Base-by-base conservation (phyloP, 495 filamentous ascomycete genomes). In the Trichoderma reesei region DNA sequence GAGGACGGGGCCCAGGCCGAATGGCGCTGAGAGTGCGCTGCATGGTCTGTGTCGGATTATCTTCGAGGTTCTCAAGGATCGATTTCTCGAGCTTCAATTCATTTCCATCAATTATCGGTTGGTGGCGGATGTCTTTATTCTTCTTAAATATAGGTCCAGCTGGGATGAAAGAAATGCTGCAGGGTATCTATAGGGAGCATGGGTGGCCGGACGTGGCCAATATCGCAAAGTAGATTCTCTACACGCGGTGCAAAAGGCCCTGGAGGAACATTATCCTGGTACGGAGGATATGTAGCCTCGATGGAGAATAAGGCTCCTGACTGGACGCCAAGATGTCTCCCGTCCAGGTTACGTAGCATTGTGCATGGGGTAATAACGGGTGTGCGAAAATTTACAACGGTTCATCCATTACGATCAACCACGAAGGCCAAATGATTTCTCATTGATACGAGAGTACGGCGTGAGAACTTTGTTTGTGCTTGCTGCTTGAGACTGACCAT, bases 171-270 rank as follows among this genome's bases (percentile, higher is more conserved):
- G 33, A 51, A 34, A 59, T 37, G 59, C 13, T 62, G 36, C 65
- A 63, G 62, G 34, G 39, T 5, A 69, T 71, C 18, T 68, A 68
- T 16, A 62, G 60, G 5, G 59, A 67, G 26, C 65, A 70, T 14
- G 68, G 65, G 18, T 68, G 67, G 68, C 67, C 68, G n/a, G 62
- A 67, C 20, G 4, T 66, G 10, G 65, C 59, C 18, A 39, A 9
- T 70, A 70, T 41, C 68, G 39, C 39, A 70, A 68, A 67, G 26
- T 33, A 31, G 61, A 67, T 11, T 70, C 65, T 54, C 33, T 66
- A 14, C 11, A 48, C 11, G 67, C 65, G 18, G 59, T 68, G 46
- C 46, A 54, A 3, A n/a, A 54, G 46, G 46, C 46, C n/a, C 46
- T 54, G 6, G 13, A 54, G 46, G 46, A 54, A 31, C 46, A 14